phyloP scores from a whole-genome alignment of 2,329 filamentous ascomycete genomes.

The Knoxdaviesia capensis region DNA sequence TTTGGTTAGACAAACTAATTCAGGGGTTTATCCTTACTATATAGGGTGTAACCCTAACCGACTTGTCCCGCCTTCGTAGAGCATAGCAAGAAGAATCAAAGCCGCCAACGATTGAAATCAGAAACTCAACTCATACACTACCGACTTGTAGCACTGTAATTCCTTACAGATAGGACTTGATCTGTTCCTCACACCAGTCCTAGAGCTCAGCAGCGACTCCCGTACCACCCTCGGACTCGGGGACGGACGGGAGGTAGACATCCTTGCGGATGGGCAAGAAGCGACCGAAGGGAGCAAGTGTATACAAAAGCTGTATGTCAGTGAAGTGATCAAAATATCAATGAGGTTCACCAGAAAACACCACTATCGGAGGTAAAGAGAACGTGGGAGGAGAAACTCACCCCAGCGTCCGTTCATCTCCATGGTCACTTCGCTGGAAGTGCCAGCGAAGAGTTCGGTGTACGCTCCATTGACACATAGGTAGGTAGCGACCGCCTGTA shows the following conservation, averaged over 20 bases:
- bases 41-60: too few species aligned
- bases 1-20: too few species aligned
- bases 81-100: too few species aligned
- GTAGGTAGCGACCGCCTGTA: too few species aligned
- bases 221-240: constrained; percentile 16
- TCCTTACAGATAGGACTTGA: constrained; percentile 4
- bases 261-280: constrained; percentile 13
- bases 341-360: too few species aligned
- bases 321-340: background rate
- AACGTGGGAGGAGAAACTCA: background rate
- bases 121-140: too few species aligned
- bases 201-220: constrained; percentile 17
- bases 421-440: constrained; percentile 20
- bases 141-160: too few species aligned
- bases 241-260: constrained; percentile 10
- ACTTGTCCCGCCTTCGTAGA: too few species aligned
- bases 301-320: background rate
- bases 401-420: constrained; percentile 15
- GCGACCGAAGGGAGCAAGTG: constrained; percentile 15
- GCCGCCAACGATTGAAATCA: too few species aligned
- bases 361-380: too few species aligned
- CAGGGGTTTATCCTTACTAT: too few species aligned
- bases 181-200: constrained; percentile 19
- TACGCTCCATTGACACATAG: constrained; percentile 20
- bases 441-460: constrained; percentile 24